These are phyloP conservation scores for Diplocarpon mali DNA, from an alignment of 2,329 filamentous ascomycete species.

Conservation along the genomic window DNA sequence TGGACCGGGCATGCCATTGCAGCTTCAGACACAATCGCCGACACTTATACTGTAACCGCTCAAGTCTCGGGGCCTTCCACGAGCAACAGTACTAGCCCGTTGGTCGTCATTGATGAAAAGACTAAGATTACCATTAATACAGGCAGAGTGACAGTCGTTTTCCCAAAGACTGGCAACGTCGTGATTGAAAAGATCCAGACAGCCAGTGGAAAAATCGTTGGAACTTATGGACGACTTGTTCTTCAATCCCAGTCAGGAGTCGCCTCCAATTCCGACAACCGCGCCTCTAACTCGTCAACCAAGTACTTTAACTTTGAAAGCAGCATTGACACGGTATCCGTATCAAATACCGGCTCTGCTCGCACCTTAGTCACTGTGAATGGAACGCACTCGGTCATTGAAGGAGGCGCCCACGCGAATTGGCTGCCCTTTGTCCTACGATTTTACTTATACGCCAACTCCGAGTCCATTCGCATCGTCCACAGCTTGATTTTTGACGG, in stretches of 20 bases:
- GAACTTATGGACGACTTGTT: constrained; percentile 36
- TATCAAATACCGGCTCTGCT: constrained; percentile 32
- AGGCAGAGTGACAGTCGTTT: constrained; percentile 11
- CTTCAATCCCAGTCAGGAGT: constrained; percentile 41
- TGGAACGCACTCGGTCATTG: constrained; percentile 20
- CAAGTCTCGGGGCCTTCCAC: not conserved
- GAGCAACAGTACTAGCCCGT: not conserved
- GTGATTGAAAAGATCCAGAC: constrained; percentile 14
- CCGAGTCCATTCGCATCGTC: constrained; percentile 41
- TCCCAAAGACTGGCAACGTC: constrained; percentile 12
- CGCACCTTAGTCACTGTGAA: constrained; percentile 35
- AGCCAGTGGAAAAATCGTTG: constrained; percentile 10
- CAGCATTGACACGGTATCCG: constrained; percentile 38
- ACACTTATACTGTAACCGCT: constrained; percentile 33
- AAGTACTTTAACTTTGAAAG: constrained; percentile 37
- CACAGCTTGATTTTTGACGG: constrained; percentile 48
- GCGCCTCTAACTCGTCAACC: constrained; percentile 28
- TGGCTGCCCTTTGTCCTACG: constrained; percentile 45
- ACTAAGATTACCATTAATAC: constrained; percentile 11
- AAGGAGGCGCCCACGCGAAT: constrained; percentile 29
- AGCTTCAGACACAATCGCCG: constrained; percentile 30
- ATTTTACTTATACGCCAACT: constrained; percentile 48
- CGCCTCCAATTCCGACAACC: constrained; percentile 19
- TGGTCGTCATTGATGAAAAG: not conserved
- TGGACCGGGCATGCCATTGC: constrained; percentile 49